A percentile compares a stretch with the other conserved stretches of the same genome.
Evolutionary conservation across 805 yeast genomes (phyloP).

Genomic region (Yamadazyma akitaensis): DNA sequence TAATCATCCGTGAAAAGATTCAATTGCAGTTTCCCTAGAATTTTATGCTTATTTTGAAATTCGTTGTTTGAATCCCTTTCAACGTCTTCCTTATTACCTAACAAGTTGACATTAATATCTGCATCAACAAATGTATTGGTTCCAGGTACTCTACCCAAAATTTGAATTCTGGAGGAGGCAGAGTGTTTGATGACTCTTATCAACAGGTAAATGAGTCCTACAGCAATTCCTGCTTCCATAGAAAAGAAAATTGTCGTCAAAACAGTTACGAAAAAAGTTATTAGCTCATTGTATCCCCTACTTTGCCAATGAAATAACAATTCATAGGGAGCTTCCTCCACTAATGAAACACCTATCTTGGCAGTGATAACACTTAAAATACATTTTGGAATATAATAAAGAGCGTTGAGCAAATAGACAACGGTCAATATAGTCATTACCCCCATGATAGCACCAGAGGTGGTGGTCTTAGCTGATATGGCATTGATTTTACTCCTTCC

Average conservation of each 20-base stretch:
- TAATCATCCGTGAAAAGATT: constrained; percentile 35
- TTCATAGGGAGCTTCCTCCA: constrained; percentile 85
- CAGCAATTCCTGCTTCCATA: constrained; percentile 82
- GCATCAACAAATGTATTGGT: constrained; percentile 41
- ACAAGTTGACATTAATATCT: constrained; percentile 22
- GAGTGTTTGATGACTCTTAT: constrained; percentile 57
- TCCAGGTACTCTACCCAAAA: constrained; percentile 42
- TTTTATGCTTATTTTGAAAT: background rate
- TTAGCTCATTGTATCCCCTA: constrained; percentile 72
- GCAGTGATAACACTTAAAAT: constrained; percentile 77
- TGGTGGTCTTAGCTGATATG: constrained; percentile 76
- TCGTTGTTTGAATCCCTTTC: background rate
- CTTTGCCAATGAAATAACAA: constrained; percentile 68
- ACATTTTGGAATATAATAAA: constrained; percentile 76
- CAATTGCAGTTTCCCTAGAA: constrained; percentile 16
- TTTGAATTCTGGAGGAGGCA: constrained; percentile 42
- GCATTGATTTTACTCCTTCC: constrained; percentile 91
- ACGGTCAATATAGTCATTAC: constrained; percentile 66
- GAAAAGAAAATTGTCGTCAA: constrained; percentile 48
- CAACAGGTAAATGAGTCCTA: constrained; percentile 81
- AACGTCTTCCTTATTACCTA: background rate
- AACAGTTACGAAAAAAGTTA: constrained; percentile 42
- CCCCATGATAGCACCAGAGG: constrained; percentile 83
- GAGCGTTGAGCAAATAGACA: constrained; percentile 52
- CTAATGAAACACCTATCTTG: constrained; percentile 56